Base-by-base conservation (phyloP, 768 basidiomycete species). In the Lactifluus pinguis region DNA sequence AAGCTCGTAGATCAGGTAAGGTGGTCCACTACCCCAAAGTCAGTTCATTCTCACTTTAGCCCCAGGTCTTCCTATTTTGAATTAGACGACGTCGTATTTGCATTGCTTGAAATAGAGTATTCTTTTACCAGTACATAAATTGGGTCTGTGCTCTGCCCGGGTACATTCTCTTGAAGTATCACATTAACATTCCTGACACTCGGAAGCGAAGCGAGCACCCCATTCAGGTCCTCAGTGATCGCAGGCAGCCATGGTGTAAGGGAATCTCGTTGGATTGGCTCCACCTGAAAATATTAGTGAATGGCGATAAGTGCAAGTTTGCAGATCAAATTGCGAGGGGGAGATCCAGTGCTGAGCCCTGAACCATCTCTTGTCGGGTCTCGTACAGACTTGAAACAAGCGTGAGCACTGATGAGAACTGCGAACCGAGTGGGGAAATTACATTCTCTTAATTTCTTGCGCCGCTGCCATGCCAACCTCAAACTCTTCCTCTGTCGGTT, bases 1-100 rank as follows among this genome's bases (percentile, higher is more conserved):
- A 99, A 98, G 78, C 83, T 95, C 50, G 86, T 81, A 56, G 95
- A 98, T 72, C 83, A 91, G 81, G 90, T 87, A 70, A 49, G 67
- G 55, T 47, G n/a, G 6, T 2, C 51, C 21, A n/a, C 17, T 8
- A n/a, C 5, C 17, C 30, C n/a, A 34, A n/a, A 11, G 44, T 25
- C 8, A 47, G 32, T 4, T n/a, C 25, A 38, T 9, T 29, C 69
- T 72, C 30, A 72, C 63, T 10, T 6, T 57, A 25, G 0, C n/a
- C 44, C 6, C 51, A 79, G 76, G 71, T 79, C 48, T 78, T 79
- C 54, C 52, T 76, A 59, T 78, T 79, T 68, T 79, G 55, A 69
- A 45, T 53, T 59, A 52, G 53, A 63, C 0, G 30, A 49, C 30
- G 15, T 25, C n/a, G 17, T 8, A 41, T 57, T 34, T 21, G 49